A percentile compares a stretch with the other conserved stretches of the same genome.
phyloP scores from a whole-genome alignment of 345 rosid species.

The rapeseed (Brassica napus) region Da-Ae NC_063446.1:10011001-10011500 shows the following conservation, averaged over 20 bases:
- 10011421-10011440: not conserved
- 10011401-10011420: not conserved
- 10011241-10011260: not conserved
- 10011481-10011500: not conserved
- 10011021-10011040: not conserved
- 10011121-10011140: not conserved
- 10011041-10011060: not conserved
- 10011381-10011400: not conserved
- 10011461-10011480: not conserved
- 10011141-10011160: not conserved
- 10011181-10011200: not conserved
- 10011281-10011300: not conserved
- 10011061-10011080: not conserved
- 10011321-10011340: not conserved
- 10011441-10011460: not conserved
- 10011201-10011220: not conserved
- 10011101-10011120: conserved; percentile 6
- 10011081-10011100: not conserved
- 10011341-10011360: not conserved
- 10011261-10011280: not conserved
- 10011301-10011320: not conserved
- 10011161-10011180: not conserved
- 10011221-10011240: not conserved
- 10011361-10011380: not conserved
- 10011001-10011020: not conserved